Evolutionary conservation across 148 eudicot genomes (phyloP).

Genomic region (Heliamphora exappendiculata): DNA sequence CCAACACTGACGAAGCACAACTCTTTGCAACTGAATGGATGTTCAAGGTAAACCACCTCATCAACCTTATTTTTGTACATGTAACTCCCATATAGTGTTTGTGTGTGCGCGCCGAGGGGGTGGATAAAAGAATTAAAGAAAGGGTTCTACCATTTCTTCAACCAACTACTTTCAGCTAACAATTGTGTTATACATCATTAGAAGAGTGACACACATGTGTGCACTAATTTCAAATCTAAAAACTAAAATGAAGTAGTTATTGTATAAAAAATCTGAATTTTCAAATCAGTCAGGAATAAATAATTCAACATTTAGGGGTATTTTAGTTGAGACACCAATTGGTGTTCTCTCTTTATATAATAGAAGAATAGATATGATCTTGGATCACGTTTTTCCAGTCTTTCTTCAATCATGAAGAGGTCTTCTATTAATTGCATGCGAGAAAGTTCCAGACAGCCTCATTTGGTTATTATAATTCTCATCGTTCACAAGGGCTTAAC

Average conservation of each 20-base stretch:
- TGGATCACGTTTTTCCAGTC: neutral
- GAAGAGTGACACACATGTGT: no score
- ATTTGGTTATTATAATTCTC: neutral
- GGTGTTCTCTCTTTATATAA: no score
- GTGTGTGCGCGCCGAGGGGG: neutral
- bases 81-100: neutral
- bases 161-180: neutral
- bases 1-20: constrained; percentile 80
- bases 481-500: neutral
- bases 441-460: neutral
- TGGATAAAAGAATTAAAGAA: neutral
- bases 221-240: no score
- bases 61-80: neutral
- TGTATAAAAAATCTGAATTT: no score
- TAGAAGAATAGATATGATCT: no score
- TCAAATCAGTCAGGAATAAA: no score
- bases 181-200: no score
- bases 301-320: no score
- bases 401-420: neutral
- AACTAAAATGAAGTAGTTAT: no score
- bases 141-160: neutral
- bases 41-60: constrained; percentile 60
- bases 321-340: no score
- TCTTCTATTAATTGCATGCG: neutral
- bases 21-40: constrained; percentile 77